These are phyloP conservation scores for Fusarium staphyleae DNA, from an alignment of 2,329 filamentous ascomycete species.

Conservation along the genomic window DNA sequence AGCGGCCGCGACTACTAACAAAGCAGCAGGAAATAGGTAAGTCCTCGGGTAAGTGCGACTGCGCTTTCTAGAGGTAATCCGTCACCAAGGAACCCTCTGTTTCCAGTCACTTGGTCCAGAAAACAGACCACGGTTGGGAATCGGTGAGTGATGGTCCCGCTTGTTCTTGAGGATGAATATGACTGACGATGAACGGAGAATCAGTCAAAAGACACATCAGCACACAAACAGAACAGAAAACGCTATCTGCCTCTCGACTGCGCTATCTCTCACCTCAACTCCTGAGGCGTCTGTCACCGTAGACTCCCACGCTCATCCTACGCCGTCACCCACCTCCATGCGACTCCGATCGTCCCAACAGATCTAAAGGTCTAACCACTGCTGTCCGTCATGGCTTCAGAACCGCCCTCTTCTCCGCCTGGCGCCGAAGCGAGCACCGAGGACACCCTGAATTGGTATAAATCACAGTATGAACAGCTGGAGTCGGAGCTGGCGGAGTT, in stretches of 20 bases:
- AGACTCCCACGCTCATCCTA: slow-evolving; percentile 18
- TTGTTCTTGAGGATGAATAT: slow-evolving; percentile 21
- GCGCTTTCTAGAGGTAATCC: slow-evolving; percentile 16
- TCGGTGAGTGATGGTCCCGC: slow-evolving; percentile 39
- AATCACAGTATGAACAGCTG: slow-evolving; percentile 90
- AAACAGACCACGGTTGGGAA: slow-evolving; percentile 28
- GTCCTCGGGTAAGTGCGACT: slow-evolving; percentile 28
- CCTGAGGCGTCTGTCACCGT: slow-evolving; percentile 12
- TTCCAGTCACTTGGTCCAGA: slow-evolving; percentile 11
- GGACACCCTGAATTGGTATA: slow-evolving; percentile 92
- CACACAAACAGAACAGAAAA: slow-evolving; percentile 6
- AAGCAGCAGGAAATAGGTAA: slow-evolving; percentile 30
- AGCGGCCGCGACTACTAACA: slow-evolving; percentile 42
- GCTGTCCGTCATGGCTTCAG: slow-evolving; percentile 55
- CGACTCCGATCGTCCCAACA: slow-evolving; percentile 20
- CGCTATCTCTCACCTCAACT: slow-evolving; percentile 11
- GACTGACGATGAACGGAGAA: slow-evolving; percentile 28
- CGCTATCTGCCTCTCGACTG: slow-evolving; percentile 15
- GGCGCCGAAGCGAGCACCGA: slow-evolving; percentile 63
- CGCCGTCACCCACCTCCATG: slow-evolving; percentile 16
- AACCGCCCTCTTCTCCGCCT: slow-evolving; percentile 69
- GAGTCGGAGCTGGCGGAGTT: slow-evolving; percentile 94
- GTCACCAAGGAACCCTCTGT: slow-evolving; percentile 13
- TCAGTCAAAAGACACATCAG: slow-evolving; percentile 8
- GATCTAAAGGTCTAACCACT: slow-evolving; percentile 16